Evolutionary conservation across 2,329 filamentous ascomycete genomes (phyloP), one percentile per base, ranked within the genome.

Genomic region (Huntiella bhutanensis): DNA sequence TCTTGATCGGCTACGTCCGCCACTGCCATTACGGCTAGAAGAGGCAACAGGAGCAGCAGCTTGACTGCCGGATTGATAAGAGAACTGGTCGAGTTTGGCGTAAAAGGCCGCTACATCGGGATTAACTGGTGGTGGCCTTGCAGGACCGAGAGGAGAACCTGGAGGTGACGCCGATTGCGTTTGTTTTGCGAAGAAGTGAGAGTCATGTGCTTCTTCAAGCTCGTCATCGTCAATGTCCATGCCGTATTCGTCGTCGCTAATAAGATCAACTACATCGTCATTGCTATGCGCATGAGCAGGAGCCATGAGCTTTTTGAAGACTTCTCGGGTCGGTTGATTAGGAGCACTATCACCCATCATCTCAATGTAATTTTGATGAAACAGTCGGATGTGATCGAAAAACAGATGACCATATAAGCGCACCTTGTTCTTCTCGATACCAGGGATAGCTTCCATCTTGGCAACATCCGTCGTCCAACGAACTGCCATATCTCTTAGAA

Each of bases 401-500:
- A 88, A 75, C 45, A 64, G 67, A 33, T 60, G 62, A 5, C 82
- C 82, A 55, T 77, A 75, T 2, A 65, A 63, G 39, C 66, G 57
- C 17, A 85, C 77, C 55, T 75, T 79, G 19, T 75, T 71, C 1
- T 57, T 52, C 46, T 79, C 69, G 49, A 87, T 78, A 7, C 70
- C 72, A 0, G 68, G 68, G 42, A 88, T 80, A 6, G 60, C 59
- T 32, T 61, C 63, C 75, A 91, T 81, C 48, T 75, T 64, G 12
- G 72, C 68, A 7, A 74, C 55, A 6, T 66, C 73, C 5, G 64
- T 67, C 1, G 81, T 82, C 66, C 81, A 80, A 33, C 67, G 61
- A 43, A 85, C 73, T 10, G 73, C 78, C 80, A 91, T 87, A 53
- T 80, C 71, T 33, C 77, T 73, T 43, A 86, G 69, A 11, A 83